Evolutionary conservation across 768 basidiomycete species (phyloP).

Genomic region (Russula virescens): DNA sequence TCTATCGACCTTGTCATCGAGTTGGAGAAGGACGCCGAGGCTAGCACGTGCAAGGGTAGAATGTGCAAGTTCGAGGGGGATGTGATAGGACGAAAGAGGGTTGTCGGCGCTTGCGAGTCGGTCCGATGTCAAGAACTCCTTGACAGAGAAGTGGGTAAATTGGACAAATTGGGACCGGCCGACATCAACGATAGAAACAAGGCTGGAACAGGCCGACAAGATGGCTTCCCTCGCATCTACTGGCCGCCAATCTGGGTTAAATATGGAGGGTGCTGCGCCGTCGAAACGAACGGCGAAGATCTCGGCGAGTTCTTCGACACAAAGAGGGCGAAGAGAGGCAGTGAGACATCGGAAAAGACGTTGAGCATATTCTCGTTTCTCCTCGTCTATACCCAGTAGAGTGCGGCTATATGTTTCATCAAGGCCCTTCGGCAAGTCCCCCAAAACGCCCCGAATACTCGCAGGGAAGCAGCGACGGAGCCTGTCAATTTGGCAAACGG

Average conservation of each 20-base stretch:
- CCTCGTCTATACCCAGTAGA: conserved; percentile 1
- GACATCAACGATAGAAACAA: background rate
- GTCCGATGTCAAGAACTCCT: conserved; percentile 14
- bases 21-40: conserved; percentile 7
- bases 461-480: background rate
- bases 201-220: conserved; percentile 1
- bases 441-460: background rate
- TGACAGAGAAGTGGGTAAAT: conserved; percentile 13
- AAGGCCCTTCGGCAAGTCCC: background rate
- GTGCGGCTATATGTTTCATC: conserved; percentile 7
- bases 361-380: background rate
- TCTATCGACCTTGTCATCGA: background rate
- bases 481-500: conserved; percentile 5
- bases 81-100: conserved; percentile 5
- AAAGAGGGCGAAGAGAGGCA: background rate
- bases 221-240: conserved; percentile 3
- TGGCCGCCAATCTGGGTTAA: conserved; percentile 1
- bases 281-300: conserved; percentile 10
- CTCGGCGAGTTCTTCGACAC: conserved; percentile 5
- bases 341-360: conserved; percentile 12
- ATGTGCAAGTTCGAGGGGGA: conserved; percentile 3
- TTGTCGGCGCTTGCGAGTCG: background rate
- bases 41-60: background rate
- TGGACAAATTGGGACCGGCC: background rate
- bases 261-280: background rate